Evolutionary conservation across 2,329 filamentous ascomycete genomes (phyloP), one percentile per base, ranked within the genome.

Genomic region (Clonostachys byssicola): DNA sequence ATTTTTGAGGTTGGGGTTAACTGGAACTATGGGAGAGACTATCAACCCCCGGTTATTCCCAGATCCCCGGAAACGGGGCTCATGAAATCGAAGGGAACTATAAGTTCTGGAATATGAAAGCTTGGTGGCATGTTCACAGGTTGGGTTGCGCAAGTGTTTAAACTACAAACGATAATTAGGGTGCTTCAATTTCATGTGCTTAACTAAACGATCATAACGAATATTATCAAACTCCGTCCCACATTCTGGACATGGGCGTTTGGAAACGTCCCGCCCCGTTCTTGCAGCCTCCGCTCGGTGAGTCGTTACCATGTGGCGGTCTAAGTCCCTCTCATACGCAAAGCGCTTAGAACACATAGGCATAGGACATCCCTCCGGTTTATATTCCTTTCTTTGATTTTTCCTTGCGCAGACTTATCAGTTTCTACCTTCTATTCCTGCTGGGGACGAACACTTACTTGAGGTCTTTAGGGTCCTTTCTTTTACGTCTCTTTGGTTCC

Each of bases 311-410:
- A 47, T 38, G 34, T 47, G 45, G 30, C 45, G 45, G 40, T 47
- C 33, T 6, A 39, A 33, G 10, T 47, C 45, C 9, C 45, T 39
- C 14, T 42, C 2, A 16, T 42, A 40, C 13, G 45, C 12, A 40
- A 42, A 40, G 35, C 45, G 30, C 40, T 47, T 33, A 40, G 30
- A 39, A 18, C 45, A 47, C 39, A 47, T 40, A 13, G 2, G 45
- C 39, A 47, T 40, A 16, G 20, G 45, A 13, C 45, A 47, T 39
- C 34, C 30, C 42, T 47, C 45, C 17, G 45, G 45, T 14, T 47
- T 47, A 7, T 12, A n/a, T 3, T n/a, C 12, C 36, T 39, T 39
- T 18, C 36, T 2, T 18, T 39, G 12, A 18, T 39, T 39, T 18
- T 39, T 39, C 36, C 36, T 39, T 39, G 3, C 14, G 36, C 3